Base-by-base conservation (phyloP, 2,329 filamentous ascomycete species). In the Keithomyces neogunnii region DNA sequence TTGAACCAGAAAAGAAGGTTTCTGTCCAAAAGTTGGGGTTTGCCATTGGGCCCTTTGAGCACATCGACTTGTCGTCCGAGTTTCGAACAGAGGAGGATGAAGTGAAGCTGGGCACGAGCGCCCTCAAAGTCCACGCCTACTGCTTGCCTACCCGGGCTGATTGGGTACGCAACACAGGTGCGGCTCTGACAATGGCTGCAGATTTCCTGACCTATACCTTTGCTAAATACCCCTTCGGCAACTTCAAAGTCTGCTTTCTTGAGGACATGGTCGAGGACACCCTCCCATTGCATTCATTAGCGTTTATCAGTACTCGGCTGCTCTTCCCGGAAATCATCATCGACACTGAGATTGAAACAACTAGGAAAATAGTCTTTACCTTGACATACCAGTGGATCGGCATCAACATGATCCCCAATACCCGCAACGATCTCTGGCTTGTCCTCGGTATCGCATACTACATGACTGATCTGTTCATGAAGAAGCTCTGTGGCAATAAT, bases 361-460 rank as follows among this genome's bases (percentile, higher is more conserved):
- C 89, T 3, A 81, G 90, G 54, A 84, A 81, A 50, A 73, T 99
- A 26, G 85, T 95, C 7, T 86, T 93, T 64, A 85, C 90, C 1
- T 74, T 97, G 46, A 89, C 93, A 9, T 88, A 84, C 53, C 93
- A 99, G 66, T 99, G 92, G 87, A 88, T 93, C 57, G 93, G 93
- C 13, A 86, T 99, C 56, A 91, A 91, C 63, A 88, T 99, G 58
- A 85, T 95, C 46, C 86, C 93, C 0, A 88, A 90, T 62, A 83
- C 86, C 40, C 81, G 84, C 19, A 77, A 78, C 48, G 93, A 99
- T 66, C 82, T 84, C 50, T 99, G 93, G 93, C 83, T 95, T 26
- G 85, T 92, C 10, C 80, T 93, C 50, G 95, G 92, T 11, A 86
- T 95, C 45, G 88, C 92, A 1, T 91, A 92, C 73, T 99, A 89